Conservation (phyloP, 345 rosid species). For the Murraya paniculata region DNA sequence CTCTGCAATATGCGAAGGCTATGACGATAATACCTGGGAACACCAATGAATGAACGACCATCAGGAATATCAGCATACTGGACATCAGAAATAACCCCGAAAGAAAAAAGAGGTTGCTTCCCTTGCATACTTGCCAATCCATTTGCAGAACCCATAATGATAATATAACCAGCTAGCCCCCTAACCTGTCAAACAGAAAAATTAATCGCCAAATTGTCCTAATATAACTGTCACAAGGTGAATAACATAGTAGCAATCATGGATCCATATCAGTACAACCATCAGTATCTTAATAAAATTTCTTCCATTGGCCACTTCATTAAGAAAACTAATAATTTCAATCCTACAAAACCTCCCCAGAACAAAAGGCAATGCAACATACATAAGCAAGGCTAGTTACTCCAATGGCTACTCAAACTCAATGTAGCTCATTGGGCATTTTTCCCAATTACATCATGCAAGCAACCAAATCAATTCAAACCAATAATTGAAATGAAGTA, state of each 20-base stretch:
- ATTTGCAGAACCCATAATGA: conserved; percentile 51
- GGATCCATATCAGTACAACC: neutral
- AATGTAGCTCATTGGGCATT: neutral
- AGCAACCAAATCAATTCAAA: neutral
- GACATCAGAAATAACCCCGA: conserved; percentile 86
- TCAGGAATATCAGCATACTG: conserved; percentile 94
- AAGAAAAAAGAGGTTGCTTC: conserved; percentile 70
- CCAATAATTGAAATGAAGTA: neutral
- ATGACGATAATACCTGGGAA: conserved; percentile 77
- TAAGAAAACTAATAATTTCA: neutral
- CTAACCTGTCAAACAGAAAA: conserved; percentile 11
- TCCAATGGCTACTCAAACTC: neutral
- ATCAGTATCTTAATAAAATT: neutral
- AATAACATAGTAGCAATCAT: neutral
- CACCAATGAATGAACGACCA: conserved; percentile 75
- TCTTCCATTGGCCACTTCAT: neutral
- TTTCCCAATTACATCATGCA: neutral
- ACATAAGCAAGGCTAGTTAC: neutral
- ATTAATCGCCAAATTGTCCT: neutral
- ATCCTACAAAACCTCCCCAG: neutral
- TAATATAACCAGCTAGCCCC: conserved; percentile 11
- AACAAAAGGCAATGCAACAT: neutral
- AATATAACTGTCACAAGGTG: neutral
- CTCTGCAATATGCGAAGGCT: conserved; percentile 68
- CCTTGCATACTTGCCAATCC: conserved; percentile 29